phyloP scores from a whole-genome alignment of 2,329 filamentous ascomycete species.

The Neonectria punicea region DNA sequence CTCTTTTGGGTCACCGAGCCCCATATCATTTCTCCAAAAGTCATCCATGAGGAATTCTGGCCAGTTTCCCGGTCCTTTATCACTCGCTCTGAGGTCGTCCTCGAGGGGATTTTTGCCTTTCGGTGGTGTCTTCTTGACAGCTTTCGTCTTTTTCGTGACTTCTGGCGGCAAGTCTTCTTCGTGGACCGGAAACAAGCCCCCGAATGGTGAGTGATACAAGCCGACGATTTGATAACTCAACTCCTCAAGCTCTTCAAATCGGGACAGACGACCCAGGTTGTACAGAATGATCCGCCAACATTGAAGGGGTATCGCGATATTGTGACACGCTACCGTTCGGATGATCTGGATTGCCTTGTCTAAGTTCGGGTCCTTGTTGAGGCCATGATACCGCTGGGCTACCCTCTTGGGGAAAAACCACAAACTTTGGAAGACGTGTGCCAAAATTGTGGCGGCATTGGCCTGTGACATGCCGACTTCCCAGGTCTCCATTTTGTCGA shows the following conservation, averaged over 20 bases:
- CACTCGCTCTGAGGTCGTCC: background rate
- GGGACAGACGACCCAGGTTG: conserved; percentile 55
- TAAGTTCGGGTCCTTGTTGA: conserved; percentile 35
- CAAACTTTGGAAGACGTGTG: conserved; percentile 41
- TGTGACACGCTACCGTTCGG: conserved; percentile 44
- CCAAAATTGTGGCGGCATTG: conserved; percentile 42
- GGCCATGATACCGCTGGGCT: conserved; percentile 26
- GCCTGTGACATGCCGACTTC: conserved; percentile 43
- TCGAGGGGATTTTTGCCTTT: background rate
- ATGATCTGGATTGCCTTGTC: conserved; percentile 46
- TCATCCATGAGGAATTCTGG: conserved; percentile 30
- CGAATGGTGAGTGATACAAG: conserved; percentile 47
- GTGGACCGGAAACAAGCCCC: conserved; percentile 56
- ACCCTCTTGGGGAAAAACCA: conserved; percentile 41
- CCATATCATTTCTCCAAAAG: conserved; percentile 40
- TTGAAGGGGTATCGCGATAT: conserved; percentile 48
- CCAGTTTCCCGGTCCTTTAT: background rate
- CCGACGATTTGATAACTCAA: conserved; percentile 56
- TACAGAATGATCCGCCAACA: conserved; percentile 58
- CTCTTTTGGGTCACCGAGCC: conserved; percentile 11
- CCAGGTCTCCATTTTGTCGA: conserved; percentile 49
- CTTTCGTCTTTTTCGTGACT: background rate
- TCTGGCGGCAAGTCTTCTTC: conserved; percentile 52
- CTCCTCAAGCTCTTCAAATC: conserved; percentile 57
- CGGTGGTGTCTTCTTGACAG: background rate